Evolutionary conservation across 306 rosid species (phyloP).

Genomic region (Clitoria ternatea): DNA sequence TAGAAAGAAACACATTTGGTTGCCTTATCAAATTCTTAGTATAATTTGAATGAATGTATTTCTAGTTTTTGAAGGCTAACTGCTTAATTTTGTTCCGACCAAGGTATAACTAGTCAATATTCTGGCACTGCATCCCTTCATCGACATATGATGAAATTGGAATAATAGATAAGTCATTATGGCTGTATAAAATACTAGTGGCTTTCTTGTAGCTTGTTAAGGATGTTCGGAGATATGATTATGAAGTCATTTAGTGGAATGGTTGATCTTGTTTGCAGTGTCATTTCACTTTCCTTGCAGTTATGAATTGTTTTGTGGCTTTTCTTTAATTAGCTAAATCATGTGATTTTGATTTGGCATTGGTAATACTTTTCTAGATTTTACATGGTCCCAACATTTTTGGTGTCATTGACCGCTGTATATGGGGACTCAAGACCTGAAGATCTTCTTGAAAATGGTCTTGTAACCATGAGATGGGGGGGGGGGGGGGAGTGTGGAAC

Average conservation of each 20-base stretch:
- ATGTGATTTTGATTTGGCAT: neutral
- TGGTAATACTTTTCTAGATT: neutral
- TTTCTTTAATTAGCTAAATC: neutral
- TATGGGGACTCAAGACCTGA: neutral
- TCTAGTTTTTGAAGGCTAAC: neutral
- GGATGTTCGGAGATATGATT: neutral
- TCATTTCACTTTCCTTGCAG: neutral
- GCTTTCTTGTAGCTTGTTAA: slow-evolving; percentile 2
- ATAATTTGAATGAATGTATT: neutral
- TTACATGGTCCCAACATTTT: neutral
- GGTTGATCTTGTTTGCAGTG: neutral
- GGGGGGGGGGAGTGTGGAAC: neutral
- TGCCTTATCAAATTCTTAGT: neutral
- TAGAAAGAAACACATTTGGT: neutral
- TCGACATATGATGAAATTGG: slow-evolving; percentile 6
- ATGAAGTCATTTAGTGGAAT: neutral
- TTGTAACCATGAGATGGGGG: neutral
- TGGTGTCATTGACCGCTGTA: neutral
- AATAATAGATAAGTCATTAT: neutral
- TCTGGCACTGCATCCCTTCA: neutral
- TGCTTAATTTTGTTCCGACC: neutral
- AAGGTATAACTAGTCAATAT: neutral
- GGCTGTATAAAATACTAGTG: neutral
- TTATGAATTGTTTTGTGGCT: neutral
- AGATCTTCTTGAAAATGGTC: neutral